A percentile compares a stretch with the other conserved stretches of the same genome.
Evolutionary conservation across 805 yeast species (phyloP).

Genomic region (Scheffersomyces stipitis): DNA sequence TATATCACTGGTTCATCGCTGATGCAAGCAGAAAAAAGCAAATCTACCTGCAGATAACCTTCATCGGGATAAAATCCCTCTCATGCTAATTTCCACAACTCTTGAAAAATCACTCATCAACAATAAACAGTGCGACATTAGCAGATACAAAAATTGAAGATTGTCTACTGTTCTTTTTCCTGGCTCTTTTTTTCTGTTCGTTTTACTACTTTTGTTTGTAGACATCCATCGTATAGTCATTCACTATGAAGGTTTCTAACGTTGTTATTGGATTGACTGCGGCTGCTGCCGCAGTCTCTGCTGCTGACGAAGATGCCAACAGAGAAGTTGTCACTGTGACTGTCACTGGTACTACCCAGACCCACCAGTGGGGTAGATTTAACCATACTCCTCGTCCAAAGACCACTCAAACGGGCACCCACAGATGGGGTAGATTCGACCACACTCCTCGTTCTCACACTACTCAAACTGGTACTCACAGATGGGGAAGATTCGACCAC

Average conservation of each 20-base stretch:
- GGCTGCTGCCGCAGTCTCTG: slow-evolving; percentile 27
- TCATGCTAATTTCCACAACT: too few relatives aligned
- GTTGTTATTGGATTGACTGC: slow-evolving; percentile 41
- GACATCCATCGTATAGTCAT: not conserved
- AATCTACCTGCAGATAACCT: too few relatives aligned
- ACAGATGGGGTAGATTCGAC: slow-evolving; percentile 57
- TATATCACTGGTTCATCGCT: too few relatives aligned
- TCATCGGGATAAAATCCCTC: too few relatives aligned
- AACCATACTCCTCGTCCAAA: slow-evolving; percentile 18
- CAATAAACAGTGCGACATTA: too few relatives aligned
- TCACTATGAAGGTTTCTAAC: slow-evolving; percentile 44
- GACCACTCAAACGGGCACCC: slow-evolving; percentile 32
- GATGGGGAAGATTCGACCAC: slow-evolving; percentile 27
- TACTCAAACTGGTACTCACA: slow-evolving; percentile 27
- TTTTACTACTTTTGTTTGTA: not conserved
- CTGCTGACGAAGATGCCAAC: slow-evolving; percentile 16
- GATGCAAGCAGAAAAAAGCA: too few relatives aligned
- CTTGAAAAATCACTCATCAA: too few relatives aligned
- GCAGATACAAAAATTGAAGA: too few relatives aligned
- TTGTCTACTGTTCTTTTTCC: too few relatives aligned
- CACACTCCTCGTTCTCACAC: slow-evolving; percentile 34
- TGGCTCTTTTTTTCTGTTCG: slow-evolving; percentile 2
- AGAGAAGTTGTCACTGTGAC: slow-evolving; percentile 22
- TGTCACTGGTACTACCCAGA: slow-evolving; percentile 27
- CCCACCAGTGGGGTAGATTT: slow-evolving; percentile 22